Percentiles rank a stretch among this genome's conserved stretches.
phyloP scores from a whole-genome alignment of 2,329 filamentous ascomycete species.

The Trichophyton benhamiae region DNA sequence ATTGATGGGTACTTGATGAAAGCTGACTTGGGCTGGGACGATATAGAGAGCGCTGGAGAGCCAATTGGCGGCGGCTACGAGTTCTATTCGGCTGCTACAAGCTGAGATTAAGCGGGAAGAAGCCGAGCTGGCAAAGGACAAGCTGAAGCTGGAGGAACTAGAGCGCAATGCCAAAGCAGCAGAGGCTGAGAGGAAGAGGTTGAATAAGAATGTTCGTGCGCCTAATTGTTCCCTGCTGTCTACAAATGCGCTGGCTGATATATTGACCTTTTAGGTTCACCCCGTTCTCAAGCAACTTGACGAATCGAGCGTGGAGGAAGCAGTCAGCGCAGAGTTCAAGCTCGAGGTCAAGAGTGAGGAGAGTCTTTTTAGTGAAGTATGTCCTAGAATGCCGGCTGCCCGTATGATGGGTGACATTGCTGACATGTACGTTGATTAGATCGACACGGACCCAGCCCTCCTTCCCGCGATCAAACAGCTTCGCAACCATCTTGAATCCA shows the following conservation, averaged over 20 bases:
- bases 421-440: background rate
- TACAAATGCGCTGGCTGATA: background rate
- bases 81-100: constrained; percentile 30
- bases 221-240: background rate
- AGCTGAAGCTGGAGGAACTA: constrained; percentile 29
- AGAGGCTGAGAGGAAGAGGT: constrained; percentile 28
- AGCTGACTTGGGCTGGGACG: background rate
- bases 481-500: constrained; percentile 33
- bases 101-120: constrained; percentile 34
- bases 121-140: constrained; percentile 30
- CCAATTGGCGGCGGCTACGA: constrained; percentile 28
- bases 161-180: constrained; percentile 33
- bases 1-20: constrained; percentile 10
- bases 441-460: constrained; percentile 26
- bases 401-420: background rate
- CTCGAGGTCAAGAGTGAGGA: constrained; percentile 10
- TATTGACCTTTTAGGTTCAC: constrained; percentile 20
- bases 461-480: constrained; percentile 28
- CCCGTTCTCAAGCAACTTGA: constrained; percentile 28
- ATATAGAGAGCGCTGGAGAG: constrained; percentile 27
- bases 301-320: constrained; percentile 12
- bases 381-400: constrained; percentile 10
- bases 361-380: constrained; percentile 1
- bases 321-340: constrained; percentile 18
- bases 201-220: constrained; percentile 29